Evolutionary conservation across 345 rosid genomes (phyloP).

Genomic region (Aethionema arabicum): DNA sequence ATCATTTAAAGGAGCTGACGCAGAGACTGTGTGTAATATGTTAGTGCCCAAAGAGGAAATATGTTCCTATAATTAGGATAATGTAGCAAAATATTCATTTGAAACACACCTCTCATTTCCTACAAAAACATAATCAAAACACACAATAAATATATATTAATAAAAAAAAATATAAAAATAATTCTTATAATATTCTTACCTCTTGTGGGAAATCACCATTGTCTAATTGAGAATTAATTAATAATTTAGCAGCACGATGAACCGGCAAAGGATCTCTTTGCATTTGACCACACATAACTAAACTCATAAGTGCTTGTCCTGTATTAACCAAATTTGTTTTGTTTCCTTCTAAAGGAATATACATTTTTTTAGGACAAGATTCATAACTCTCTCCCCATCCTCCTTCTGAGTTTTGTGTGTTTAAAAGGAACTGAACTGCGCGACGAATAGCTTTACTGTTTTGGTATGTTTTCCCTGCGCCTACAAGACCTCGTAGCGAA

Average conservation of each 20-base stretch:
- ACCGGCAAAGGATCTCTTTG: conserved; percentile 23
- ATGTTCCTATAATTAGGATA: background rate
- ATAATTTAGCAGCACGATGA: conserved; percentile 25
- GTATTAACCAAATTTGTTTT: conserved; percentile 20
- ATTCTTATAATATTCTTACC: no score
- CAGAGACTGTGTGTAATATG: background rate
- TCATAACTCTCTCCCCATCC: conserved; percentile 74
- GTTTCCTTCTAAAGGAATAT: conserved; percentile 20
- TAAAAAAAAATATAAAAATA: no score
- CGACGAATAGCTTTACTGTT: conserved; percentile 41
- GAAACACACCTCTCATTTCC: background rate
- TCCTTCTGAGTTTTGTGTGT: conserved; percentile 50
- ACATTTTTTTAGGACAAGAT: conserved; percentile 50
- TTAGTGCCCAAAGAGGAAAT: conserved; percentile 9
- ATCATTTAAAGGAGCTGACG: background rate
- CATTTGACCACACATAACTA: conserved; percentile 31
- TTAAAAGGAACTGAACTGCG: conserved; percentile 53
- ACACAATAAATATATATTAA: no score
- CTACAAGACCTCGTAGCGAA: conserved; percentile 45
- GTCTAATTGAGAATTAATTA: conserved; percentile 25
- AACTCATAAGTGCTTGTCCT: conserved; percentile 22
- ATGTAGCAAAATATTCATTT: conserved; percentile 9
- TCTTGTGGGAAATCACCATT: conserved; percentile 30
- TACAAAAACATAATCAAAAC: no score
- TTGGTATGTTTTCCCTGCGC: conserved; percentile 38